A percentile compares a stretch with the other conserved stretches of the same genome.
Conservation (phyloP, 768 basidiomycete genomes). For the Podaxis sp. region DNA sequence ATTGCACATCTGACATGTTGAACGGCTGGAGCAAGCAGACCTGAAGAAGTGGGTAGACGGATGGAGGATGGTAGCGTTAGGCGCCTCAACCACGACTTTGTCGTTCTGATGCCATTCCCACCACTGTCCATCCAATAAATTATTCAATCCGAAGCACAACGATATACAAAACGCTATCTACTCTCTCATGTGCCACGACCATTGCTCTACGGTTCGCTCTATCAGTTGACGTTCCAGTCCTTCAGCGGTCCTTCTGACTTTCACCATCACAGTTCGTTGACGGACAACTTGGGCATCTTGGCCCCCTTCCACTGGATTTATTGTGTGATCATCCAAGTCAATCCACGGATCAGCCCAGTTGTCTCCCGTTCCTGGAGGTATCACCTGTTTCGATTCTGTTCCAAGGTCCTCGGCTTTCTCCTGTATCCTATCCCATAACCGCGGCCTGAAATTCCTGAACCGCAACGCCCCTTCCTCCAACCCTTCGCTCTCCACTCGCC, state of each 20-base stretch:
- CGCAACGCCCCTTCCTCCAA: slow-evolving; percentile 24
- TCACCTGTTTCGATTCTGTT: slow-evolving; percentile 1
- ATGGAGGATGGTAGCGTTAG: background rate
- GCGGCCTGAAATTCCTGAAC: slow-evolving; percentile 72
- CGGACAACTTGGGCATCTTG: slow-evolving; percentile 3
- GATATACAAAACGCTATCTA: slow-evolving; percentile 17
- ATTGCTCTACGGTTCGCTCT: slow-evolving; percentile 66
- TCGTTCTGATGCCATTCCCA: slow-evolving; percentile 3
- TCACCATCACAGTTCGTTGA: slow-evolving; percentile 51
- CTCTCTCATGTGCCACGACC: slow-evolving; percentile 48
- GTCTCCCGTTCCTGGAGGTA: slow-evolving; percentile 16
- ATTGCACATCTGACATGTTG: background rate
- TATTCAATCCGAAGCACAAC: slow-evolving; percentile 10
- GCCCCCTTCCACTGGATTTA: slow-evolving; percentile 39
- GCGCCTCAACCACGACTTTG: background rate
- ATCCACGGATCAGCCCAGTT: slow-evolving; percentile 18
- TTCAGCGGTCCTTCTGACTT: slow-evolving; percentile 52
- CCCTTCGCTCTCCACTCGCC: slow-evolving; percentile 37
- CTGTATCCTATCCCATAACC: slow-evolving; percentile 57
- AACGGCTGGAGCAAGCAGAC: background rate
- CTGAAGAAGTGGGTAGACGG: background rate
- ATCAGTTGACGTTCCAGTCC: slow-evolving; percentile 73
- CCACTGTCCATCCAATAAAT: slow-evolving; percentile 7
- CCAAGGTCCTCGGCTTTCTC: slow-evolving; percentile 19
- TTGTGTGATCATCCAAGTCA: background rate